phyloP scores from a whole-genome alignment of 2,329 filamentous ascomycete genomes.

The Aulographum hederae region DNA sequence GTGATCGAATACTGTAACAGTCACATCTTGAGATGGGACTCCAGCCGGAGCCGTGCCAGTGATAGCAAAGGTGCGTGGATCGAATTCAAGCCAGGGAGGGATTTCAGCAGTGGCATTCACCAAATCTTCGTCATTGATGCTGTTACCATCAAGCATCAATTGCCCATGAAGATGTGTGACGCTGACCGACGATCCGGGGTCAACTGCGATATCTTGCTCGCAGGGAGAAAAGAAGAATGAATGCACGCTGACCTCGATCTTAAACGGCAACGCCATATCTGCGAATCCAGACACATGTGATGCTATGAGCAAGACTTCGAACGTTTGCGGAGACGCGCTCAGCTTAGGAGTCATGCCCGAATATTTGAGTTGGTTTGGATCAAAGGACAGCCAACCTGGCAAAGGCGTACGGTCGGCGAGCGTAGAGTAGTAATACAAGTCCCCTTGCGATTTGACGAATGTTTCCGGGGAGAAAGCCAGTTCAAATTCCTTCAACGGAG shows the following conservation, averaged over 20 bases:
- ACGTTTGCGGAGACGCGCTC: constrained; percentile 50
- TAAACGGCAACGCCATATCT: constrained; percentile 45
- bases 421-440: constrained; percentile 57
- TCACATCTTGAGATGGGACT: constrained; percentile 42
- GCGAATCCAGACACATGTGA: constrained; percentile 68
- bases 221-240: constrained; percentile 45
- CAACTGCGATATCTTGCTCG: constrained; percentile 20
- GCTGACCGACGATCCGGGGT: constrained; percentile 13
- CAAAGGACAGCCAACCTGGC: constrained; percentile 71
- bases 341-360: constrained; percentile 51
- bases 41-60: constrained; percentile 44
- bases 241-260: constrained; percentile 53
- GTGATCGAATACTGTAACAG: constrained; percentile 39
- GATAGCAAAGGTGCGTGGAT: constrained; percentile 42
- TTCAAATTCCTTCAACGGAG: constrained; percentile 16
- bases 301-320: constrained; percentile 54
- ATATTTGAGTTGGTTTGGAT: constrained; percentile 44
- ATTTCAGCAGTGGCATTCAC: constrained; percentile 31
- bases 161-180: constrained; percentile 14
- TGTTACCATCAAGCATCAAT: constrained; percentile 17
- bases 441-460: constrained; percentile 38
- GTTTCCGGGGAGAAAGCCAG: constrained; percentile 31
- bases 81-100: constrained; percentile 53
- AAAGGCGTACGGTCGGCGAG: constrained; percentile 63
- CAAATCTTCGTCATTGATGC: constrained; percentile 32